These are phyloP conservation scores for Candida palmyrensis DNA, from an alignment of 805 yeast species.

Conservation along the genomic window DNA sequence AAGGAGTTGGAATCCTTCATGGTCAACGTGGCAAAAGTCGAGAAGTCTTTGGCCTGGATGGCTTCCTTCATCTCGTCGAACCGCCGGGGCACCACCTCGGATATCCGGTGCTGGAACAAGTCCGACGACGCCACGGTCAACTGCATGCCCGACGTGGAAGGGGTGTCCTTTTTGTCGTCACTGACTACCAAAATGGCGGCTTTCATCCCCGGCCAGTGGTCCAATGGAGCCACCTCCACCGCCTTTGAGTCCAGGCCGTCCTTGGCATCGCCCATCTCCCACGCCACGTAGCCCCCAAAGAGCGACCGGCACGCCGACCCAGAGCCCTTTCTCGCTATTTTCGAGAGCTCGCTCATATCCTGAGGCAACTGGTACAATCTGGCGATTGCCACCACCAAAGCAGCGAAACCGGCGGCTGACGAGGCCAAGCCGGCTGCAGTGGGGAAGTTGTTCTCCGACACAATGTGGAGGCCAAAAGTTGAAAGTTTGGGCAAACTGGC, in stretches of 20 bases:
- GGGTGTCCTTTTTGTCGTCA: constrained; percentile 90
- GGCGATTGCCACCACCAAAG: constrained; percentile 86
- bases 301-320: constrained; percentile 98
- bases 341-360: constrained; percentile 76
- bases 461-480: constrained; percentile 66
- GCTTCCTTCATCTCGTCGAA: constrained; percentile 77
- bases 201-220: constrained; percentile 89
- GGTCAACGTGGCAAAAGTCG: constrained; percentile 79
- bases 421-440: constrained; percentile 99
- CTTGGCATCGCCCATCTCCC: constrained; percentile 85
- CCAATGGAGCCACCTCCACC: constrained; percentile 77
- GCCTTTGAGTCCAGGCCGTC: constrained; percentile 96
- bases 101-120: constrained; percentile 74
- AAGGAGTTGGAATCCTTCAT: constrained; percentile 96
- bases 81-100: constrained; percentile 80
- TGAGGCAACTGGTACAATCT: constrained; percentile 81
- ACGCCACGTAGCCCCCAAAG: constrained; percentile 96
- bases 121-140: constrained; percentile 85
- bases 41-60: constrained; percentile 70
- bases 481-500: constrained; percentile 56
- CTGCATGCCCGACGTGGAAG: constrained; percentile 97
- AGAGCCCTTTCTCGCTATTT: constrained; percentile 95
- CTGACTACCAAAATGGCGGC: constrained; percentile 91
- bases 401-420: constrained; percentile 98
- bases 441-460: constrained; percentile 94